Base-by-base conservation (phyloP, 208 protist species). In the Acanthamoeba castellanii region DNA sequence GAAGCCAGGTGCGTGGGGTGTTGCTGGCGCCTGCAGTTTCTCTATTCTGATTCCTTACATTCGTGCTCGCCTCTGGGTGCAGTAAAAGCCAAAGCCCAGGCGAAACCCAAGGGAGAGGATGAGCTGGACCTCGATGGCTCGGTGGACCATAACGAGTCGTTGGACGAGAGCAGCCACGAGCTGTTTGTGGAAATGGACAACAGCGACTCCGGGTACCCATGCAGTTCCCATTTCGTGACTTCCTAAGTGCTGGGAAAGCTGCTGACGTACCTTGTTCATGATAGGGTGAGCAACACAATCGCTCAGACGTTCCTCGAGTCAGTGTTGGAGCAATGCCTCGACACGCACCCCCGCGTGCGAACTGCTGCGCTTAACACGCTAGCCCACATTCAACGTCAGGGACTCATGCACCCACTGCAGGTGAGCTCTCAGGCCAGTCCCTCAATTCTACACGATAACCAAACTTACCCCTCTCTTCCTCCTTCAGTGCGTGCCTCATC, bases 151-250 rank as follows among this genome's bases (percentile, higher is more conserved):
- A 94, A 84, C 45, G 68, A 94, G 37, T 78, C 90, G 25, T n/a
- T 70, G 16, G 90, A 84, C 32, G 78, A 27, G 32, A 61, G 45
- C 50, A 87, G 78, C 90, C 68, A 94, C 30, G 90, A 94, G 72
- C 27, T 94, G 25, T 94, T 94, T 84, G 90, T 94, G n/a, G 90
- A 94, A 66, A 94, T 94, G 90, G 90, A 94, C 68, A 76, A 94
- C 68, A 94, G 72, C 34, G 90, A 94, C 50, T 78, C 90, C 14
- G 90, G 90, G 90, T 94, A 84, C 70, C 3, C 57, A 76, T 30
- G 5, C 66, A 52, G 11, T 32, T 18, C 42, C n/a, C 0, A 9
- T 18, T 14, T 47, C 32, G 32, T 25, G 70, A 45, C 22, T 7
- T 42, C 8, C 45, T 37, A 5, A 47, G 32, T 32, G n/a, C 20